Evolutionary conservation across 805 yeast genomes (phyloP), one percentile per base, ranked within the genome.

Genomic region (Starmerella vaccinii): DNA sequence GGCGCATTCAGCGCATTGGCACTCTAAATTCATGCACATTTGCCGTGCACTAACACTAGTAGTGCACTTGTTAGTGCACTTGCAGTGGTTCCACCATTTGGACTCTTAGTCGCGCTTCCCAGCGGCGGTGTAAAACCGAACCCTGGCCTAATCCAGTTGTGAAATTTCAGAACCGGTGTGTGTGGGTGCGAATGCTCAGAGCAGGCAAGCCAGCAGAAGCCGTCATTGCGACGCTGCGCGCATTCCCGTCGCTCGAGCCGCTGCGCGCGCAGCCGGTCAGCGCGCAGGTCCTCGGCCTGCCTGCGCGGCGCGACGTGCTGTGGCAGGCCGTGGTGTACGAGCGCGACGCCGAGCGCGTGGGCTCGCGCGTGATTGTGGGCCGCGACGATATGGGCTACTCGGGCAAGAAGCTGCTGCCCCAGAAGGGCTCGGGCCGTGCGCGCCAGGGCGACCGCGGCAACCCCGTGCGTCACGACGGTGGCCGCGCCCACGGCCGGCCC

Each of bases 311-410:
- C 67, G 99, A 92, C 66, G 68, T 89, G 29, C 75, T 92, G 53
- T 92, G 97, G 97, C 79, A 81, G 62, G 95, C 97, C 1, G 96
- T 87, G 29, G 84, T 85, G 2, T 87, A 75, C 72, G 99, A 92
- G 71, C 83, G 89, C 34, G 96, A 92, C 64, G 78, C 77, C 56
- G 80, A 80, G 56, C 80, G 97, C 66, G 95, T 87, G 10, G 96
- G 97, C 40, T 76, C 97, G 1, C 80, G 86, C 1, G 82, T 82
- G 62, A 94, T 92, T 29, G 82, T 86, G 33, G 86, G 92, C 51
- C 82, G 96, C 68, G 77, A 85, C 33, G 90, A 86, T 59, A 83
- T 82, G 68, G 88, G 89, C 53, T 89, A 77, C 66, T 83, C 95
- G 22, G 77, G 94, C 67, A 76, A 76, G 62, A 92, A 92, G 65